Conservation (phyloP, 1,139 yeast species). For the Saccharomyces hybrid region DNA sequence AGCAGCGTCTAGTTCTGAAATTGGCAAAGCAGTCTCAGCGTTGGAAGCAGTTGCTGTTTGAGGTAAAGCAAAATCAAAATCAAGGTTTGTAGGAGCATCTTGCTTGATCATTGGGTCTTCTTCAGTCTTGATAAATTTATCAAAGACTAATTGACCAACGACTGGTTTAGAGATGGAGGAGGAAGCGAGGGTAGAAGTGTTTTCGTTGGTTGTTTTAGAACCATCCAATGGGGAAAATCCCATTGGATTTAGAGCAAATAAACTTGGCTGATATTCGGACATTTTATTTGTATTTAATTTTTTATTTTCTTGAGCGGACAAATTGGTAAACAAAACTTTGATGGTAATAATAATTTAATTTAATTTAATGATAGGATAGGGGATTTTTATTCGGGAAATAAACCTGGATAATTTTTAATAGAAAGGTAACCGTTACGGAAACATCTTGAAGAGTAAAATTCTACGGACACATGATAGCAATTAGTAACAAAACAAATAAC, state of each 20-base stretch:
- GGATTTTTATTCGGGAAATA: constrained; percentile 4
- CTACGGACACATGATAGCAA: constrained; percentile 3
- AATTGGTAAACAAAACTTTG: constrained; percentile 4
- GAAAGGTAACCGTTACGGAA: constrained; percentile 11
- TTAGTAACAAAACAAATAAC: constrained; percentile 4
- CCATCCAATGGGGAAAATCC: constrained; percentile 9
- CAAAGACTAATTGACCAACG: constrained; percentile 40
- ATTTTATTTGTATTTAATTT: constrained; percentile 7
- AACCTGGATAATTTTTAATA: constrained; percentile 9
- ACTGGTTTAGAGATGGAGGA: constrained; percentile 22
- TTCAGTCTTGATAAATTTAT: constrained; percentile 31
- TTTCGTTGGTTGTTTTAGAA: constrained; percentile 4
- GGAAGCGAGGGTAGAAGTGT: constrained; percentile 1
- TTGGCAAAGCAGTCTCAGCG: constrained; percentile 1
- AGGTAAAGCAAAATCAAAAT: not conserved
- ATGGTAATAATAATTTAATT: constrained; percentile 2
- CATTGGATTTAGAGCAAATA: constrained; percentile 3
- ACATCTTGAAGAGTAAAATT: constrained; percentile 7
- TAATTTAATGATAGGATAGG: constrained; percentile 1
- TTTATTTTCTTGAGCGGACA: not conserved
- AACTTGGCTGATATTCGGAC: constrained; percentile 15
- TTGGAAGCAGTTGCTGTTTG: constrained; percentile 2
- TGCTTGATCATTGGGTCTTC: constrained; percentile 8
- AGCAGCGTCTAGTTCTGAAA: constrained; percentile 45
- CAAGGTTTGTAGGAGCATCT: not conserved